Evolutionary conservation across 305 asterid genomes (phyloP).

Genomic region (Rubia peregrina): DNA sequence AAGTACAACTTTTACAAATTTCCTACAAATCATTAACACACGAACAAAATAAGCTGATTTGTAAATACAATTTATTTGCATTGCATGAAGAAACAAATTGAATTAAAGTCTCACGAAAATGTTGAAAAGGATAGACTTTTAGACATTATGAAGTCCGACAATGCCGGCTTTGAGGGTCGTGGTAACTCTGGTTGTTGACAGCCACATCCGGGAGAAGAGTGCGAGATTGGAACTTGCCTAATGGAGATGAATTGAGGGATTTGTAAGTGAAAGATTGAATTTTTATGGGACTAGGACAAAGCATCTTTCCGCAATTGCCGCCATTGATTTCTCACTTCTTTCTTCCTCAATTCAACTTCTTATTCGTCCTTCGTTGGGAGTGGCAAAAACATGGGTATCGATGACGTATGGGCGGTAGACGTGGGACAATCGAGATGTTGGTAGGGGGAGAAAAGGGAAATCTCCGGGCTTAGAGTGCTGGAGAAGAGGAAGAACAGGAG

Average conservation of each 20-base stretch:
- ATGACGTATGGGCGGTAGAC: no score
- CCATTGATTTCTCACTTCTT: slow-evolving; percentile 32
- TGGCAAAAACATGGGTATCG: no score
- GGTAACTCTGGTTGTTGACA: slow-evolving; percentile 63
- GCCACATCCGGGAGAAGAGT: slow-evolving; percentile 36
- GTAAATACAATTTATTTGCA: not conserved
- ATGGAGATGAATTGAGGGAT: slow-evolving; percentile 27
- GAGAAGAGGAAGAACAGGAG: no score
- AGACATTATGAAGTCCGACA: slow-evolving; percentile 97
- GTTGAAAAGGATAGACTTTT: slow-evolving; percentile 92
- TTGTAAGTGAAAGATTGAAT: slow-evolving; percentile 35
- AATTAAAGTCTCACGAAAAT: slow-evolving; percentile 38
- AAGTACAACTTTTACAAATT: not conserved
- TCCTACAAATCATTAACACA: not conserved
- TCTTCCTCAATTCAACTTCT: not conserved
- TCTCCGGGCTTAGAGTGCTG: no score
- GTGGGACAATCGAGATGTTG: no score
- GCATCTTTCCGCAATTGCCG: slow-evolving; percentile 42
- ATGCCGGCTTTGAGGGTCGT: slow-evolving; percentile 94
- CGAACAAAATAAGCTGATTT: not conserved
- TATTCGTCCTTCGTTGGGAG: no score
- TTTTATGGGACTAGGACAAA: slow-evolving; percentile 52
- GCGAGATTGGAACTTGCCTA: slow-evolving; percentile 18
- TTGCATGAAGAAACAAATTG: not conserved
- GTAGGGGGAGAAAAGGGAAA: no score